Conservation (phyloP, 768 basidiomycete genomes). For the Leucocoprinus birnbaumii region DNA sequence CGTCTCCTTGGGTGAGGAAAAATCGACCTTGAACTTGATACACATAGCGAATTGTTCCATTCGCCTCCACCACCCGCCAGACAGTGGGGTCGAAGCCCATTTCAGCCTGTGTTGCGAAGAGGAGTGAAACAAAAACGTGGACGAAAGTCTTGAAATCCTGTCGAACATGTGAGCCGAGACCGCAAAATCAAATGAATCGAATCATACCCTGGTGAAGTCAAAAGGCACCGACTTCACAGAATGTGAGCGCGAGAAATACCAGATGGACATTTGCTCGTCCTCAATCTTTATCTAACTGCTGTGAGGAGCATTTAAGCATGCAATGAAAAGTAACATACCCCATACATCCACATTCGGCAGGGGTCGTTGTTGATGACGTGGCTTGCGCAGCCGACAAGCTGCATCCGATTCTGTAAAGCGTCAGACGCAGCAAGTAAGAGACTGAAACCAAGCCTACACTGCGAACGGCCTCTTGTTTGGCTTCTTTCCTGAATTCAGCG, state of each 20-base stretch:
- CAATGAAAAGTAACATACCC: background rate
- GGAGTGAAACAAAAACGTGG: constrained; percentile 1
- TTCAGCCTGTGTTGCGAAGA: background rate
- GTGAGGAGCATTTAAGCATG: too few relatives aligned
- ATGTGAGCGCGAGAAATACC: constrained; percentile 14
- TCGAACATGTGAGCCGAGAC: background rate
- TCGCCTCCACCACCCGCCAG: background rate
- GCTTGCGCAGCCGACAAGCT: background rate
- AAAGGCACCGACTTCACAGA: constrained; percentile 5
- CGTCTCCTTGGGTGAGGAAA: background rate
- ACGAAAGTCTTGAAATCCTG: constrained; percentile 8
- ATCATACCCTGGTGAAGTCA: background rate
- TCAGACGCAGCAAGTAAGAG: too few relatives aligned
- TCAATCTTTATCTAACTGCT: constrained; percentile 8
- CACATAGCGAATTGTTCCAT: background rate
- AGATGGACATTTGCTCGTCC: background rate
- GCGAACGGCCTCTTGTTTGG: background rate
- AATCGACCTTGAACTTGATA: background rate
- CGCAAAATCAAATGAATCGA: background rate
- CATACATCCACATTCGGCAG: background rate
- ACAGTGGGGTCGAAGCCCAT: constrained; percentile 10
- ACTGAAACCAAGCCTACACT: background rate
- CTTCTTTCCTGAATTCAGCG: constrained; percentile 13
- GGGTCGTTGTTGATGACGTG: constrained; percentile 1
- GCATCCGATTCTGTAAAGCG: background rate